These are phyloP conservation scores for Trichoderma orchidacearum DNA, from an alignment of 495 filamentous ascomycete genomes.

Conservation along the genomic window DNA sequence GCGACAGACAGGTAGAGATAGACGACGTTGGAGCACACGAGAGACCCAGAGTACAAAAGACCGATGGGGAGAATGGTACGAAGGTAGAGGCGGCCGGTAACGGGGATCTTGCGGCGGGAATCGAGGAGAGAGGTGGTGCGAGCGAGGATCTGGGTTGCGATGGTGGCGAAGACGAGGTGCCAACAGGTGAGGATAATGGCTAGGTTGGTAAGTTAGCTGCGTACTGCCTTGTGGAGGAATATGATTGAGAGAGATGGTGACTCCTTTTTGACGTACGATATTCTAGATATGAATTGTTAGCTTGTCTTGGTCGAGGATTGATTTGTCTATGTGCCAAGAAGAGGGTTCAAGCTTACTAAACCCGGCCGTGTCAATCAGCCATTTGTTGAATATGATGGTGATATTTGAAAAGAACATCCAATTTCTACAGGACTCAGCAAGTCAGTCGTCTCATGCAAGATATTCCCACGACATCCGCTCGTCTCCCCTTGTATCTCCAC, in stretches of 20 bases:
- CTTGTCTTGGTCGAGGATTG: not conserved
- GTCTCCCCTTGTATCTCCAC: not conserved
- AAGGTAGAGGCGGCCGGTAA: conserved; percentile 54
- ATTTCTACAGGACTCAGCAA: conserved; percentile 31
- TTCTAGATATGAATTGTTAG: conserved; percentile 14
- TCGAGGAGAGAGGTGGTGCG: conserved; percentile 54
- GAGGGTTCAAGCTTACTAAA: conserved; percentile 52
- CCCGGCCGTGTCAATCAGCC: conserved; percentile 58
- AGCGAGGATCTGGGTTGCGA: conserved; percentile 60
- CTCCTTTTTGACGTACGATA: conserved; percentile 14
- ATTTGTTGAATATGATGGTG: conserved; percentile 93
- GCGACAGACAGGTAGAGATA: conserved; percentile 65
- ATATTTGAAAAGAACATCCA: conserved; percentile 84
- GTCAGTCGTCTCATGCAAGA: not conserved
- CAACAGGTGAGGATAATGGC: conserved; percentile 56
- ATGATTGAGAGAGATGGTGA: not conserved
- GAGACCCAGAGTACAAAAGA: conserved; percentile 53
- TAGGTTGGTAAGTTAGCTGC: conserved; percentile 3
- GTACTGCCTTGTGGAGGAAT: not conserved
- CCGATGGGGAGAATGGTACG: conserved; percentile 65
- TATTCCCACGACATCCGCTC: not conserved
- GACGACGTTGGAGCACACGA: conserved; percentile 60
- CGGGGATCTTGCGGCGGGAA: conserved; percentile 51
- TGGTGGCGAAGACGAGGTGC: conserved; percentile 61
- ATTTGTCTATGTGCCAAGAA: not conserved